phyloP scores from a whole-genome alignment of 2,329 filamentous ascomycete genomes.

The Xylaria sp. region DNA sequence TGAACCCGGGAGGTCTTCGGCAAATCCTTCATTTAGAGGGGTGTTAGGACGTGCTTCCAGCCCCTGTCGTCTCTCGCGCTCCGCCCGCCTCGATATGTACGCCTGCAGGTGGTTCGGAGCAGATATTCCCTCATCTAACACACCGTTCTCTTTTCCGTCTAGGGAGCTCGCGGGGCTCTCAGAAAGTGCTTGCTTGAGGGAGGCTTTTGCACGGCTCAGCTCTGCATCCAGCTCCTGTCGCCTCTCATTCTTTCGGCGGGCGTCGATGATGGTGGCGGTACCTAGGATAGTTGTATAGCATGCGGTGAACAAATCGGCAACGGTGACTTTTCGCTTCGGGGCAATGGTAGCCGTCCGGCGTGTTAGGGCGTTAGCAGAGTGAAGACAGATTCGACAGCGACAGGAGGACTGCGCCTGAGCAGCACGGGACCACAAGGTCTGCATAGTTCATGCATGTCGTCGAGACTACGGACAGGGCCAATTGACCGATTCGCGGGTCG shows the following conservation, averaged over 20 bases:
- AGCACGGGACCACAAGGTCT: slow-evolving; percentile 70
- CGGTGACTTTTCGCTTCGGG: slow-evolving; percentile 54
- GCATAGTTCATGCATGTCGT: slow-evolving; percentile 60
- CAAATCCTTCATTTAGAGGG: too few species aligned
- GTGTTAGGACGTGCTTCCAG: too few species aligned
- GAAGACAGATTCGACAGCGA: slow-evolving; percentile 66
- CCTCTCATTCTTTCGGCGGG: slow-evolving; percentile 61
- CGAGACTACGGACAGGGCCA: slow-evolving; percentile 3
- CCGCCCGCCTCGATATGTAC: too few species aligned
- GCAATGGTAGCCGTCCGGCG: slow-evolving; percentile 57
- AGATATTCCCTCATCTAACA: too few species aligned
- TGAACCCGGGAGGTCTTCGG: too few species aligned
- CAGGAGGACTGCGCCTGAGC: slow-evolving; percentile 64
- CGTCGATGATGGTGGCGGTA: slow-evolving; percentile 67
- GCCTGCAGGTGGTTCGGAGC: too few species aligned
- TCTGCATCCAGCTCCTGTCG: slow-evolving; percentile 65
- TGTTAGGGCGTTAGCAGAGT: slow-evolving; percentile 53
- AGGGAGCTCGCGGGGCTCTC: neutral
- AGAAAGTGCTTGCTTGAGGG: slow-evolving; percentile 45
- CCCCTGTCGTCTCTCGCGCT: too few species aligned
- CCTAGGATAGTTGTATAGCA: slow-evolving; percentile 72
- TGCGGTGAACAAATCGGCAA: slow-evolving; percentile 65
- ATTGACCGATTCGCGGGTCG: slow-evolving; percentile 5
- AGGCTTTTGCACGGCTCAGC: slow-evolving; percentile 60
- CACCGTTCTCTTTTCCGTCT: neutral